Base-by-base conservation (phyloP, 73 alveolate genomes). In the Paraurostyla sp. region DNA sequence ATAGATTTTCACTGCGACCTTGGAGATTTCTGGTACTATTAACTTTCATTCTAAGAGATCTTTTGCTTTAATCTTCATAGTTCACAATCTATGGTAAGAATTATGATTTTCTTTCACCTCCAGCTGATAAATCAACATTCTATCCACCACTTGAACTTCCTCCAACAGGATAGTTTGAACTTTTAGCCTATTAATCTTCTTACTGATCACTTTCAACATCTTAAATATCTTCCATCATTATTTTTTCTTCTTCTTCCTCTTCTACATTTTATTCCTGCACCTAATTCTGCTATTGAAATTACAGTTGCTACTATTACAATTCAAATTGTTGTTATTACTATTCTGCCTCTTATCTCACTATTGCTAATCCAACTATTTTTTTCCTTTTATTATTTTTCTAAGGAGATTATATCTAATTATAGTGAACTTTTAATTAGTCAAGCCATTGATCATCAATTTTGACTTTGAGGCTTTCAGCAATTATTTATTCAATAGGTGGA, bases 401-500 rank as follows among this genome's bases (percentile, higher is more conserved):
- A 9, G 58, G 78, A 16, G 52, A 35, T 3, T 69, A 32, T 3
- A 69, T 4, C 16, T 40, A 13, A 43, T 51, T 78, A 78, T 78
- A 54, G 18, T 54, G 6, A 15, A 2, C 62, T 20, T 32, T 23
- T 4, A 78, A 45, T 25, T 78, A 33, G 58, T 78, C 78, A 3
- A 78, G 33, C 89, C 76, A 43, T 51, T 49, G 29, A 4, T 58
- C 9, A 49, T 49, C 43, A 1, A 87, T 22, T 11, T 76, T 54
- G 16, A 87, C 38, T 25, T 51, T 75, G n/a, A 22, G 51, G 29
- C 89, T 71, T 30, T 65, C 86, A 33, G 38, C 33, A 23, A 87
- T 87, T 1, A 87, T 71, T 32, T 35, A 62, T 54, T 87, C 93
- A 0, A 45, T 45, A 36, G 82, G 76, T 7, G 93, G 93, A 1